Percentiles rank a stretch among this genome's conserved stretches.
phyloP scores from a whole-genome alignment of 768 basidiomycete genomes.

The Suillus bovinus region DNA sequence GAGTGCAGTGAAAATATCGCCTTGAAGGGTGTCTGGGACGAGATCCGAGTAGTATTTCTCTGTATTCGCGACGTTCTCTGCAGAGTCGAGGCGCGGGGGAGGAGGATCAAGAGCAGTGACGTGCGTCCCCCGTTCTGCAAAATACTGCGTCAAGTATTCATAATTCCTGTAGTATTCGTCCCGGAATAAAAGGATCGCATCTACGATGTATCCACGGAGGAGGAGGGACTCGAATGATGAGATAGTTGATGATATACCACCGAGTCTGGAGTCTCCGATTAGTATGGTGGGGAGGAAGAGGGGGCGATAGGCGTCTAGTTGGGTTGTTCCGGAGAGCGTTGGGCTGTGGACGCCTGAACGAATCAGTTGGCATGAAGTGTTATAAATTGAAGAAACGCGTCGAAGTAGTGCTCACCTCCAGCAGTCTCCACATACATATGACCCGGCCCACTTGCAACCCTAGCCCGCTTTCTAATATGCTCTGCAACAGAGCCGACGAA shows the following conservation, averaged over 20 bases:
- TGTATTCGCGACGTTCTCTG: slow-evolving; percentile 51
- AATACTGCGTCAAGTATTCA: slow-evolving; percentile 80
- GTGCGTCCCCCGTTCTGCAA: slow-evolving; percentile 66
- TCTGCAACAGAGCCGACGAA: slow-evolving; percentile 64
- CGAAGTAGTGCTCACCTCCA: slow-evolving; percentile 67
- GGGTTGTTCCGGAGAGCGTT: slow-evolving; percentile 76
- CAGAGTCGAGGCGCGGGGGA: slow-evolving; percentile 46
- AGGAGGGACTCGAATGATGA: slow-evolving; percentile 90
- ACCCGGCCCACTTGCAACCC: slow-evolving; percentile 28
- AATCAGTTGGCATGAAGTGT: slow-evolving; percentile 8
- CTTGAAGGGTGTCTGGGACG: slow-evolving; percentile 33
- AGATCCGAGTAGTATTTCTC: slow-evolving; percentile 73
- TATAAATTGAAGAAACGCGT: slow-evolving; percentile 1
- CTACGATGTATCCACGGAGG: slow-evolving; percentile 88
- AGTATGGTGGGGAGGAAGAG: slow-evolving; percentile 87
- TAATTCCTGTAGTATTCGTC: slow-evolving; percentile 88
- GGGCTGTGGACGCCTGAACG: slow-evolving; percentile 87
- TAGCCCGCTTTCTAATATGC: slow-evolving; percentile 59
- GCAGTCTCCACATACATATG: slow-evolving; percentile 93
- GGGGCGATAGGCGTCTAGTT: slow-evolving; percentile 83
- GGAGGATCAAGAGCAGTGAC: slow-evolving; percentile 58
- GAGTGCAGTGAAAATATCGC: slow-evolving; percentile 48
- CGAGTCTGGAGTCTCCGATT: slow-evolving; percentile 85
- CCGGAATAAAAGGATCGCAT: slow-evolving; percentile 79
- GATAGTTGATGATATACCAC: slow-evolving; percentile 92